Evolutionary conservation across 1,284 basidiomycete genomes (phyloP).

Genomic region (Rhodofomes roseus): DNA sequence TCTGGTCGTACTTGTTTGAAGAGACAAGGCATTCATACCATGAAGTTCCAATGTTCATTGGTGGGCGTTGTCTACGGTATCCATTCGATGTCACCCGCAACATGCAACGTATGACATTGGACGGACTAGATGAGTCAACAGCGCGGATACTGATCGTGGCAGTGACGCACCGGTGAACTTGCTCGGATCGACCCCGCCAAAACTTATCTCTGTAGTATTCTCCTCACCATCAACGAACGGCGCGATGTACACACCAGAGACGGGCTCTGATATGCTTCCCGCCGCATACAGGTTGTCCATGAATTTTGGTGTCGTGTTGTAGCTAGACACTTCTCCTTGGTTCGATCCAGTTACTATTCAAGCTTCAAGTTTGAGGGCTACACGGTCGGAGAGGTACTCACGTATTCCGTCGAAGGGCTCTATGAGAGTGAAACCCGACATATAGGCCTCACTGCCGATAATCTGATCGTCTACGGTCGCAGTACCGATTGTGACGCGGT

Average conservation of each 20-base stretch:
- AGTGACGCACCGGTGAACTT: conserved; percentile 2
- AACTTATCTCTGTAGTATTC: conserved; percentile 9
- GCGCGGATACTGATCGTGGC: too few species aligned
- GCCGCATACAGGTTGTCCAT: conserved; percentile 10
- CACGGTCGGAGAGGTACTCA: conserved; percentile 1
- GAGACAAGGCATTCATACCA: conserved; percentile 1
- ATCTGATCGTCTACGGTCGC: conserved; percentile 9
- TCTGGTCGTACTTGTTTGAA: background rate
- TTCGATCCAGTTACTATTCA: too few species aligned
- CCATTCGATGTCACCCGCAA: conserved; percentile 11
- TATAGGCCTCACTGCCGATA: conserved; percentile 7
- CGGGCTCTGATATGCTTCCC: conserved; percentile 5
- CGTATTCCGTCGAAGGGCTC: conserved; percentile 11
- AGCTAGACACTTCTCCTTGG: conserved; percentile 5
- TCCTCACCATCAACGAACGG: background rate
- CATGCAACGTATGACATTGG: too few species aligned
- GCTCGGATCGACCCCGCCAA: conserved; percentile 12
- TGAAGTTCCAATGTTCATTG: conserved; percentile 13
- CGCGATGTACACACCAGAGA: conserved; percentile 11
- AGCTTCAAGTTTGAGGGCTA: too few species aligned
- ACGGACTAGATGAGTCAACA: too few species aligned
- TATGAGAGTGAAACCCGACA: conserved; percentile 2
- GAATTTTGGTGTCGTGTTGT: conserved; percentile 11
- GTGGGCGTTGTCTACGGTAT: conserved; percentile 4
- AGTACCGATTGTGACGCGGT: conserved; percentile 10